phyloP scores from a whole-genome alignment of 1,139 yeast genomes.

The Debaryomyces fabryi region DNA sequence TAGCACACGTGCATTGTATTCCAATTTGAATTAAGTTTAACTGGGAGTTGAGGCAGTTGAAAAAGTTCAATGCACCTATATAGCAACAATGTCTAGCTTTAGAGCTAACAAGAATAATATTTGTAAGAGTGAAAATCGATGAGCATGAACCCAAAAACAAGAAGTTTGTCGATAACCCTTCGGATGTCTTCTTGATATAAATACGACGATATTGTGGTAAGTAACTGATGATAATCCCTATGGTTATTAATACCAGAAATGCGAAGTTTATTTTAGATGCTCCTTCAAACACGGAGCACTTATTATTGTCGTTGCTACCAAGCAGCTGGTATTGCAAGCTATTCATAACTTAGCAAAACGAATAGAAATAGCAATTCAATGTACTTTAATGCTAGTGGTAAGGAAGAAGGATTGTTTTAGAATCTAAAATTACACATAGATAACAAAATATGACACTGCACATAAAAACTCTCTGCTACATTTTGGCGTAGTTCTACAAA shows the following conservation, averaged over 20 bases:
- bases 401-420: neutral
- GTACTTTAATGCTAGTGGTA: neutral
- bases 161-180: constrained; percentile 78
- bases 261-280: constrained; percentile 51
- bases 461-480: neutral
- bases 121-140: constrained; percentile 69
- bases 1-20: constrained; percentile 66
- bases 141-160: constrained; percentile 74
- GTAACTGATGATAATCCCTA: constrained; percentile 75
- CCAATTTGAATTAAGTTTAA: constrained; percentile 72
- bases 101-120: constrained; percentile 62
- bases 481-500: neutral
- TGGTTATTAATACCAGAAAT: constrained; percentile 55
- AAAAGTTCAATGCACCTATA: constrained; percentile 40
- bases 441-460: neutral
- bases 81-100: constrained; percentile 58
- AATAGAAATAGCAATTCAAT: neutral
- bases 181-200: constrained; percentile 61
- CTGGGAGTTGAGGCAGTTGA: constrained; percentile 71
- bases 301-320: constrained; percentile 13
- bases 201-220: constrained; percentile 76
- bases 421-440: neutral
- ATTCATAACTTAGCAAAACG: neutral
- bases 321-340: neutral
- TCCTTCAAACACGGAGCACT: constrained; percentile 47